Evolutionary conservation across 2,329 filamentous ascomycete genomes (phyloP), one percentile per base, ranked within the genome.

Genomic region (Drechslera avenae): DNA sequence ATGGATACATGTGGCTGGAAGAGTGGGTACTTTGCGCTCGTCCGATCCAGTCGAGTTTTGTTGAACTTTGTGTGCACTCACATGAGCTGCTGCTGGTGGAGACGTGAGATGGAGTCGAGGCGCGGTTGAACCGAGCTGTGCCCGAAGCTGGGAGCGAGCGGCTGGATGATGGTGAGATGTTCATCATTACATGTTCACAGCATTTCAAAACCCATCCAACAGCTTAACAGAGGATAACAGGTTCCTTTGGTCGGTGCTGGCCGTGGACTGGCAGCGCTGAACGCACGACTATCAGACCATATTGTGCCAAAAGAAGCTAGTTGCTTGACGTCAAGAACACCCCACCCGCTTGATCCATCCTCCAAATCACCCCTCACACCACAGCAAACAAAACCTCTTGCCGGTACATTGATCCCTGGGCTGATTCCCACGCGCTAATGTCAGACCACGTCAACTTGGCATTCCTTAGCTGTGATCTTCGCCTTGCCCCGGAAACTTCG

Each of bases 261-360:
- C 52, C 47, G 52, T 50, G 39, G 52, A 37, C 39, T 35, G 18
- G 7, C 12, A n/a, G 36, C 23, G 48, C 39, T 52, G 52, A 42
- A 35, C 16, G 48, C 9, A 50, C 32, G 52, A 57, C 58, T 31
- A 59, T 66, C 63, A 66, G 62, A 60, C 62, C 60, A 66, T 55
- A 52, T 49, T 42, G 33, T n/a, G 47, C 50, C 43, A 7, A 54
- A 58, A 54, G 39, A 39, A 44, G 60, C 44, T 57, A 48, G 51
- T 18, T 34, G 48, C 47, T 23, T 54, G 48, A 53, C 52, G 50
- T 58, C 59, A 59, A 55, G 19, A 48, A 51, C 54, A 60, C 60
- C 57, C 56, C 57, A 45, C 57, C 44, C 54, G 36, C 18, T 50
- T 39, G 49, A 35, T 41, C 47, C 47, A 34, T 42, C 46, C 26